A percentile compares a stretch with the other conserved stretches of the same genome.
phyloP scores from a whole-genome alignment of 225 moss, liverwort and hornwort genomes.

The Physcomitrium patens region DNA sequence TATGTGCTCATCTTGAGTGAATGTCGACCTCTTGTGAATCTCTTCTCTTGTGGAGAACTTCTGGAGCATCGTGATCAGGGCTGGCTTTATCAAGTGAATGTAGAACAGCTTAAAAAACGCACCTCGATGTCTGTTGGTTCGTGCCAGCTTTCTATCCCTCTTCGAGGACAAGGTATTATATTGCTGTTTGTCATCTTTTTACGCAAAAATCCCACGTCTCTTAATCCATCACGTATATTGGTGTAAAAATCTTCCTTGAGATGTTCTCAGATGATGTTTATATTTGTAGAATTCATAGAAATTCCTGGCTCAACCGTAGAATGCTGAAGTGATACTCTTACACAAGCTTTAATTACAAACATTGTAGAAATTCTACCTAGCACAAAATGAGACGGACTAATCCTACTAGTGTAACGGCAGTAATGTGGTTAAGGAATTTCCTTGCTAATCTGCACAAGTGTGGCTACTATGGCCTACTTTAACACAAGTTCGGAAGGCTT shows the following conservation, averaged over 20 bases:
- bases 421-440: not conserved
- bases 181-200: conserved; percentile 7
- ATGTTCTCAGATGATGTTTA: conserved; percentile 3
- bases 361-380: not conserved
- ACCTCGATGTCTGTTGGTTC: conserved; percentile 67
- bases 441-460: not conserved
- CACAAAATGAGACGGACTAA: not conserved
- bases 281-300: not conserved
- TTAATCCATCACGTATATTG: not conserved
- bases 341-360: not conserved
- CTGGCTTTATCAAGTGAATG: conserved; percentile 70
- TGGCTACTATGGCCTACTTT: not conserved
- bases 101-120: conserved; percentile 45
- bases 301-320: conserved; percentile 4
- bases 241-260: conserved; percentile 5
- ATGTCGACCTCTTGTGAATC: conserved; percentile 67
- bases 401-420: not conserved
- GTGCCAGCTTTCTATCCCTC: conserved; percentile 58
- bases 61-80: conserved; percentile 62
- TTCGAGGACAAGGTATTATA: conserved; percentile 35
- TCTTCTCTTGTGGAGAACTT: conserved; percentile 69
- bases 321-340: not conserved
- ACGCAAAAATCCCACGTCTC: not conserved
- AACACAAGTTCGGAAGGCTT: conserved; percentile 7
- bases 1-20: conserved; percentile 63